Conservation (phyloP, 768 basidiomycete species). For the Mycena capillaripes region DNA sequence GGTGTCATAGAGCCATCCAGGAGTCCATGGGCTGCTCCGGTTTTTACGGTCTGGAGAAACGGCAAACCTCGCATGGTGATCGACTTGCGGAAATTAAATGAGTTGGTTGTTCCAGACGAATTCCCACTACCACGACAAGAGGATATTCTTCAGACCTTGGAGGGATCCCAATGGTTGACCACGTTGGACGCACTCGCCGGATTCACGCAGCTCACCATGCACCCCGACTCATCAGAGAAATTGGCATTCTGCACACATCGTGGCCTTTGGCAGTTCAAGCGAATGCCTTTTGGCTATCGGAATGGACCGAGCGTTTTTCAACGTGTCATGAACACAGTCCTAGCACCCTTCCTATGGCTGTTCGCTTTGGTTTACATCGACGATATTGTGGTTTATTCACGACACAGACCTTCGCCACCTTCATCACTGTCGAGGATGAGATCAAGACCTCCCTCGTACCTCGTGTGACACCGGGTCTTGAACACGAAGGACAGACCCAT, state of each 20-base stretch:
- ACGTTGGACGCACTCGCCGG: slow-evolving; percentile 53
- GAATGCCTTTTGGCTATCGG: slow-evolving; percentile 56
- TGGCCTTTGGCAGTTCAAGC: slow-evolving; percentile 55
- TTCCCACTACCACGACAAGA: slow-evolving; percentile 42
- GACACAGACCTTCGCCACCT: background rate
- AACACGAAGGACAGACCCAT: background rate
- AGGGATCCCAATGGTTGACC: slow-evolving; percentile 47
- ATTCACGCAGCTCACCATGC: slow-evolving; percentile 55
- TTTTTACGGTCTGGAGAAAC: slow-evolving; percentile 41
- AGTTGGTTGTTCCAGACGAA: slow-evolving; percentile 38
- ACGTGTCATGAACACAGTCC: slow-evolving; percentile 52
- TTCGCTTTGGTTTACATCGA: slow-evolving; percentile 58
- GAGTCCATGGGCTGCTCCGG: slow-evolving; percentile 49
- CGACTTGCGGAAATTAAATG: slow-evolving; percentile 46
- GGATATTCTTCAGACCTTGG: slow-evolving; percentile 45
- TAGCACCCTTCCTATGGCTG: slow-evolving; percentile 52
- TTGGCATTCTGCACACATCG: slow-evolving; percentile 54
- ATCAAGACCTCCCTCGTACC: background rate
- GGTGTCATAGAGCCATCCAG: slow-evolving; percentile 55
- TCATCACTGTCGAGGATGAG: background rate
- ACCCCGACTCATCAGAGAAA: slow-evolving; percentile 43
- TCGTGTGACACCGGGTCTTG: background rate
- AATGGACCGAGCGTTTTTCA: slow-evolving; percentile 58
- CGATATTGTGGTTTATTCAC: slow-evolving; percentile 53
- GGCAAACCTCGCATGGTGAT: slow-evolving; percentile 52